Evolutionary conservation across 2,329 filamentous ascomycete genomes (phyloP).

Genomic region (Colletotrichum agaves): DNA sequence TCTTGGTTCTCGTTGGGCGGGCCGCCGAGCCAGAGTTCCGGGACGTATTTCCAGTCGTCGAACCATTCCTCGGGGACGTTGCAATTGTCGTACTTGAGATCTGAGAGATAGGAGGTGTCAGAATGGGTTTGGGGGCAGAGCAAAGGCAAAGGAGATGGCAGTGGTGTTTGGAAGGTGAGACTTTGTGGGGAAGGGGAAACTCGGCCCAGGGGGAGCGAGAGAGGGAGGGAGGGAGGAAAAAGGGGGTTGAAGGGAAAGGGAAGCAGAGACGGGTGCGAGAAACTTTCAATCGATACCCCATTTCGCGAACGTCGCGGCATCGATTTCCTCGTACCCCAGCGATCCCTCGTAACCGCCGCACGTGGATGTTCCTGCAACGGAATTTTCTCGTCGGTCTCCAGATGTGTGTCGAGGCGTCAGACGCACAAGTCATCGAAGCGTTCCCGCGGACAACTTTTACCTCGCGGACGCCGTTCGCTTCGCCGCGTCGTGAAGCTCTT

Average conservation of each 20-base stretch:
- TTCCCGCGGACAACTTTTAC: not conserved
- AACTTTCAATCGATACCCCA: conserved; percentile 67
- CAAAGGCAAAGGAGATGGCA: not conserved
- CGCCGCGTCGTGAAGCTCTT: not conserved
- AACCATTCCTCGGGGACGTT: conserved; percentile 51
- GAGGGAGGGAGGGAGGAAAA: not conserved
- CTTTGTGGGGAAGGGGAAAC: not conserved
- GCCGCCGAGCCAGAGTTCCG: conserved; percentile 42
- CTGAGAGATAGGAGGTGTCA: conserved; percentile 40
- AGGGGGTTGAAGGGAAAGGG: not conserved
- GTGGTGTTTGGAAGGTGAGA: not conserved
- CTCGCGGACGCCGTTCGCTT: not conserved
- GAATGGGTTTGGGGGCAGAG: not conserved
- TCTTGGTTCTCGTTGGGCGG: conserved; percentile 44
- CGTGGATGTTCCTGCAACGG: conserved; percentile 48
- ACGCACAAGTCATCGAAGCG: not conserved
- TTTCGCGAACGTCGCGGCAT: conserved; percentile 66
- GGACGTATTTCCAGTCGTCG: conserved; percentile 47
- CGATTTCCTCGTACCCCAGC: conserved; percentile 65
- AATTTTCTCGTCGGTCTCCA: not conserved
- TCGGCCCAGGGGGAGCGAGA: not conserved
- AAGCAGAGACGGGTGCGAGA: not conserved
- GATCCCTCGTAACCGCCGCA: conserved; percentile 68
- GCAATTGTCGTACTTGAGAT: conserved; percentile 70
- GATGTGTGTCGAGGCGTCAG: not conserved